Conservation (phyloP, 805 yeast species). For the Saccharomyces eubayanus region DNA sequence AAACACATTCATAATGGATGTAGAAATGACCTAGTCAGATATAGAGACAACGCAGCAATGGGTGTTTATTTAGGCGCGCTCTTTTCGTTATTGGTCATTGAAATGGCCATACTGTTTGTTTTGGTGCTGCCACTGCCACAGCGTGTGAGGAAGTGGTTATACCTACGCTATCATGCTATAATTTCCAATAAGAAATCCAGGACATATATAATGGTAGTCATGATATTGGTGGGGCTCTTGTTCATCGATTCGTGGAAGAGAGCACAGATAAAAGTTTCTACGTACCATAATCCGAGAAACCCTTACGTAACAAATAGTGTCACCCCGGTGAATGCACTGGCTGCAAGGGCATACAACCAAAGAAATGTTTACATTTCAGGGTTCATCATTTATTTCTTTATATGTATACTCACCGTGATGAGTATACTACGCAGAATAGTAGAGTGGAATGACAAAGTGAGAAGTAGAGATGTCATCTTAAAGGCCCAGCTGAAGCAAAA, state of each 20-base stretch:
- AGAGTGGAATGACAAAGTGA: slow-evolving; percentile 29
- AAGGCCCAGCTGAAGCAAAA: slow-evolving; percentile 33
- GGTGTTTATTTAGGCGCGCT: slow-evolving; percentile 30
- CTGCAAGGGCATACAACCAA: slow-evolving; percentile 54
- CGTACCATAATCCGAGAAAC: slow-evolving; percentile 16
- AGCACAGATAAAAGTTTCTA: slow-evolving; percentile 27
- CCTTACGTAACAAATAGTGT: slow-evolving; percentile 17
- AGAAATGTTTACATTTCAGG: slow-evolving; percentile 57
- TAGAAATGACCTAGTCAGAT: neutral
- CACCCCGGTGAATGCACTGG: slow-evolving; percentile 43
- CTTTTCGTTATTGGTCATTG: slow-evolving; percentile 40
- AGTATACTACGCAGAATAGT: slow-evolving; percentile 46
- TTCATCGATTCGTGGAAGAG: slow-evolving; percentile 49
- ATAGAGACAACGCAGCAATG: slow-evolving; percentile 11
- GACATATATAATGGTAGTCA: neutral
- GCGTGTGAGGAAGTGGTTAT: slow-evolving; percentile 36
- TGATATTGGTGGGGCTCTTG: slow-evolving; percentile 37
- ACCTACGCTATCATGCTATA: slow-evolving; percentile 8
- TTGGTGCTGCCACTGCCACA: slow-evolving; percentile 51
- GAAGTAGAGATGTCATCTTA: slow-evolving; percentile 12
- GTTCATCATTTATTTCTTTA: slow-evolving; percentile 46
- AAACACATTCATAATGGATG: neutral
- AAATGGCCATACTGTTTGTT: slow-evolving; percentile 42
- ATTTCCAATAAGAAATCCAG: neutral
- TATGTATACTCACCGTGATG: slow-evolving; percentile 48